Evolutionary conservation across 2,329 filamentous ascomycete genomes (phyloP).

Genomic region (Sphaerostilbella broomeana): DNA sequence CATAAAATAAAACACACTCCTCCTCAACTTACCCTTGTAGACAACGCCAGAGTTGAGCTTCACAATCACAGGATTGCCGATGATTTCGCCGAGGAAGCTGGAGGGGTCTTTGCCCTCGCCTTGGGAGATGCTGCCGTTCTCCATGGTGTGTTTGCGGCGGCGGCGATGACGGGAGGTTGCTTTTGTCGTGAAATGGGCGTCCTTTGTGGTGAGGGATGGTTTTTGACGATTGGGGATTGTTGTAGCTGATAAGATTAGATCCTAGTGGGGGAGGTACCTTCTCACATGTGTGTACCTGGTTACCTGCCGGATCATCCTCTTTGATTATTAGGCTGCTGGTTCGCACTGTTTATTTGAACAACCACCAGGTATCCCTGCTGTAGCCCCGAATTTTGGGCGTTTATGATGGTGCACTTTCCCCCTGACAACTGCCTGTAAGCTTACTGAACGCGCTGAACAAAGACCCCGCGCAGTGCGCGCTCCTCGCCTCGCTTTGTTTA

Average conservation of each 20-base stretch:
- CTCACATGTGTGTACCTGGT: neutral
- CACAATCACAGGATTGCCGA: constrained; percentile 87
- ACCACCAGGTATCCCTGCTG: constrained; percentile 3
- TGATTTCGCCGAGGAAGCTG: constrained; percentile 88
- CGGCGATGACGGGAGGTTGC: neutral
- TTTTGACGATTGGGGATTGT: neutral
- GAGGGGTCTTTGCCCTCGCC: constrained; percentile 85
- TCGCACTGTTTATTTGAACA: constrained; percentile 13
- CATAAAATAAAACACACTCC: no score
- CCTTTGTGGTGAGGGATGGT: neutral
- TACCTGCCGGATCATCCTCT: no score
- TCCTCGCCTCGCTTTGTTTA: constrained; percentile 1
- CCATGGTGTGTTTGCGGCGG: constrained; percentile 52
- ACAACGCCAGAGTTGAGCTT: constrained; percentile 98
- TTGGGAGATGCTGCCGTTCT: constrained; percentile 60
- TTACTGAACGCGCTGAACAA: constrained; percentile 7
- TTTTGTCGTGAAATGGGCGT: constrained; percentile 4
- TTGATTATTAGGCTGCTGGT: no score
- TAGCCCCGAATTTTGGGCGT: neutral
- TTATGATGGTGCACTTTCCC: constrained; percentile 6
- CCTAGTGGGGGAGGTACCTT: neutral
- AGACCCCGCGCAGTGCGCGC: neutral
- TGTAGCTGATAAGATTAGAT: constrained; percentile 11
- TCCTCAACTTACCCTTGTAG: constrained; percentile 68
- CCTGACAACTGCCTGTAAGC: constrained; percentile 8